These are phyloP conservation scores for Sclerospora graminicola DNA, from an alignment of 352 stramenopile species.

Conservation along the genomic window DNA sequence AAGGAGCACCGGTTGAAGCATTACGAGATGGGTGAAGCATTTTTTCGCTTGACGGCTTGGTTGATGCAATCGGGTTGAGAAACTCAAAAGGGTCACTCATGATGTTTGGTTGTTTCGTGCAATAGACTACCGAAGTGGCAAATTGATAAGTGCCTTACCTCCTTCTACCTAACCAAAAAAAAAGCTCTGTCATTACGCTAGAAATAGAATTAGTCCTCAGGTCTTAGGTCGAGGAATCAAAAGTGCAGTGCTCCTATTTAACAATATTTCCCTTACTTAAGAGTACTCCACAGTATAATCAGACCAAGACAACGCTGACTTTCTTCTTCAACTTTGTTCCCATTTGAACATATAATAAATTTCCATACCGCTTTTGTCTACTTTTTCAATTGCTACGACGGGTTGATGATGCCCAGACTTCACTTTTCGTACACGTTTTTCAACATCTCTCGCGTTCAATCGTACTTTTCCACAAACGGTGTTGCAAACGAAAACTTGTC, in stretches of 20 bases:
- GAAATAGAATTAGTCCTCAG: too few species aligned
- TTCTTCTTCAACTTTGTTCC: conserved; percentile 4
- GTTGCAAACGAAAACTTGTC: conserved; percentile 47
- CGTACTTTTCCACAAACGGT: conserved; percentile 54
- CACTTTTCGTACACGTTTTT: too few species aligned
- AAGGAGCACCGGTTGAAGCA: too few species aligned
- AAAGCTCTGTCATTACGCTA: too few species aligned
- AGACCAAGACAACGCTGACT: not conserved
- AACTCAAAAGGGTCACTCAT: conserved; percentile 74
- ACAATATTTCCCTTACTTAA: not conserved
- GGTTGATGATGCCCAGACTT: too few species aligned
- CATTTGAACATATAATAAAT: conserved; percentile 19
- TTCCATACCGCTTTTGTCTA: conserved; percentile 8
- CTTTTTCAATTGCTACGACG: too few species aligned
- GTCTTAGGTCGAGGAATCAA: not conserved
- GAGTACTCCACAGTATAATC: too few species aligned
- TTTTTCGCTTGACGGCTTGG: conserved; percentile 41
- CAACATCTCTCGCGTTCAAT: conserved; percentile 13
- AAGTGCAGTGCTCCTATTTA: too few species aligned
- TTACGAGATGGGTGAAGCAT: conserved; percentile 15
- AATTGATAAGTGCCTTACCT: conserved; percentile 10
- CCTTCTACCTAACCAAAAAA: too few species aligned
- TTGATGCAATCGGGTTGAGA: conserved; percentile 64
- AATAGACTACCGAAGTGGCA: conserved; percentile 13
- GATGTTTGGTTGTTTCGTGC: too few species aligned